Evolutionary conservation across 2,329 filamentous ascomycete species (phyloP).

Genomic region (Fusarium sp.): DNA sequence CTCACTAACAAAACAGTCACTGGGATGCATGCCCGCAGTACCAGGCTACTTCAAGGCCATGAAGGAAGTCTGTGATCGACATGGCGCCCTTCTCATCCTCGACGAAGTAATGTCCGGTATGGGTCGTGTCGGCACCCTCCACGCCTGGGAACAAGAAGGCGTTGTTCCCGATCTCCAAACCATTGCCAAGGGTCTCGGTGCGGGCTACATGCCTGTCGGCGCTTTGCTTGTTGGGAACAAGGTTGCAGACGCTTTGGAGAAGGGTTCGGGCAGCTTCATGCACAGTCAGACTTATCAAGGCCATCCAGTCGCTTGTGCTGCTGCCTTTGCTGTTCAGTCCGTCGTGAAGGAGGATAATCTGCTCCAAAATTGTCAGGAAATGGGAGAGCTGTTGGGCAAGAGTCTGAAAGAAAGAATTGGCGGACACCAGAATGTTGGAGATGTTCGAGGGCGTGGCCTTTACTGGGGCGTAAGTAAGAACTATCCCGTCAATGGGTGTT

Average conservation of each 20-base stretch:
- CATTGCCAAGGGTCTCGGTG: slow-evolving; percentile 73
- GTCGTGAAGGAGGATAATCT: slow-evolving; percentile 31
- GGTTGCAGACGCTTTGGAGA: slow-evolving; percentile 17
- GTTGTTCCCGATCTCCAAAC: slow-evolving; percentile 72
- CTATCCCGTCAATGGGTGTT: rapidly evolving
- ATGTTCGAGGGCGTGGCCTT: slow-evolving; percentile 34
- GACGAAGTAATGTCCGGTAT: slow-evolving; percentile 78
- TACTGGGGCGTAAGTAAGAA: slow-evolving; percentile 35
- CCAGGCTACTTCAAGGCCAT: slow-evolving; percentile 66
- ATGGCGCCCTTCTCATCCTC: slow-evolving; percentile 66
- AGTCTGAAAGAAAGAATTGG: slow-evolving; percentile 20
- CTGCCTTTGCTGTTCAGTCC: slow-evolving; percentile 53
- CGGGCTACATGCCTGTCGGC: slow-evolving; percentile 29
- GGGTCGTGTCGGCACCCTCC: slow-evolving; percentile 69
- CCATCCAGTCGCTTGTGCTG: slow-evolving; percentile 54
- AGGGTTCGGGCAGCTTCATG: slow-evolving; percentile 53
- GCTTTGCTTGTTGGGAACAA: slow-evolving; percentile 21
- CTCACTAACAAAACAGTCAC: slow-evolving; percentile 3
- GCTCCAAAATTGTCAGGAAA: slow-evolving; percentile 17
- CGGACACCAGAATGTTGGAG: slow-evolving; percentile 28
- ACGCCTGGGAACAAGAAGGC: slow-evolving; percentile 72
- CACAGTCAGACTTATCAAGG: slow-evolving; percentile 69
- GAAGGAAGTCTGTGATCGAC: slow-evolving; percentile 63
- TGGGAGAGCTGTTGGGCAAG: background rate
- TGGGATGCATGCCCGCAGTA: slow-evolving; percentile 27